These are phyloP conservation scores for Lichtheimia corymbifera DNA, from an alignment of 371 early-diverging fungal species.

Conservation along the genomic window DNA sequence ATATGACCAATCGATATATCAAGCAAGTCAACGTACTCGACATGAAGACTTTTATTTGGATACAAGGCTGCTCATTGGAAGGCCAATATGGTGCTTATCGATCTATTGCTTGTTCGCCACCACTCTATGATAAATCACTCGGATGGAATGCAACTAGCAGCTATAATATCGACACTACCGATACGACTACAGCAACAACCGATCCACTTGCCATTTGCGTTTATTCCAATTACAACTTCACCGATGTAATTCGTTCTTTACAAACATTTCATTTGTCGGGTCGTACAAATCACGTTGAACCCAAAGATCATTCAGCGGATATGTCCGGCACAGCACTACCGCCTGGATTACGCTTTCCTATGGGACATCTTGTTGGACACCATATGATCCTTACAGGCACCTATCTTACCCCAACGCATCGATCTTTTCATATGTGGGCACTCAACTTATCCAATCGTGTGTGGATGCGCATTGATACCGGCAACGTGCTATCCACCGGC, in stretches of 20 bases:
- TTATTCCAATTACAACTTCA: slow-evolving; percentile 83
- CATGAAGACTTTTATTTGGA: slow-evolving; percentile 60
- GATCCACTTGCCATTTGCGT: slow-evolving; percentile 39
- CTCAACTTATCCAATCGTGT: slow-evolving; percentile 63
- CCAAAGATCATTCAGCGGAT: slow-evolving; percentile 56
- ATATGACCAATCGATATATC: slow-evolving; percentile 68
- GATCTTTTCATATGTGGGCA: slow-evolving; percentile 77
- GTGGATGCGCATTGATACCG: slow-evolving; percentile 75
- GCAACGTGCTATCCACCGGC: slow-evolving; percentile 62
- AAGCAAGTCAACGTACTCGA: slow-evolving; percentile 74
- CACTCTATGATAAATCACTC: slow-evolving; percentile 7
- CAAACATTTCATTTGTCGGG: slow-evolving; percentile 55
- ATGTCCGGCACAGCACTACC: slow-evolving; percentile 67
- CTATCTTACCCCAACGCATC: slow-evolving; percentile 64
- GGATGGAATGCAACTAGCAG: slow-evolving; percentile 3
- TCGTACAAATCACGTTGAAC: not conserved
- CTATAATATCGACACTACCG: not conserved
- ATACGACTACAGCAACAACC: not conserved
- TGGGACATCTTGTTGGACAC: slow-evolving; percentile 65
- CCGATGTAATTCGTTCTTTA: slow-evolving; percentile 70
- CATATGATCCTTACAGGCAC: slow-evolving; percentile 77
- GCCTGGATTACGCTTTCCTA: slow-evolving; percentile 81
- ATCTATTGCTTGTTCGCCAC: slow-evolving; percentile 60
- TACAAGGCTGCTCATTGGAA: slow-evolving; percentile 57
- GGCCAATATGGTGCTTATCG: slow-evolving; percentile 78